Evolutionary conservation across 352 stramenopile species (phyloP), one percentile per base, ranked within the genome.

Genomic region (Ophiocytium majus): DNA sequence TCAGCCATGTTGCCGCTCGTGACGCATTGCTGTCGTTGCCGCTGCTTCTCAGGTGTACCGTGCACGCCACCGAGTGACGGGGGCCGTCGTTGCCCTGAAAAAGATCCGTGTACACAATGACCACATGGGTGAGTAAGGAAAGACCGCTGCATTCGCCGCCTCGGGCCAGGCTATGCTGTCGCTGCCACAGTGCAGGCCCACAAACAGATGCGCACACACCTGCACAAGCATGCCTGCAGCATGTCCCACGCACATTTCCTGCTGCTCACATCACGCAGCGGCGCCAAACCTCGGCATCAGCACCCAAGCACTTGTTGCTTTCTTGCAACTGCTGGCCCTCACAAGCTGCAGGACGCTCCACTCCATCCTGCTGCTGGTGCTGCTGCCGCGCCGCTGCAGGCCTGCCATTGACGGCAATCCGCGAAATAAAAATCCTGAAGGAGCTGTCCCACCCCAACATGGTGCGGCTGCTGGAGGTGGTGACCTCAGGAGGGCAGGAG

Each of bases 391-490:
- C 89, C 91, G 63, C 90, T 85, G 83, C 90, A 91, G n/a, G 97
- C 93, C 95, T 98, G 79, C 95, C 96, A 0, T 91, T 97, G 49
- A 98, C 95, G 33, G 96, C 96, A 14, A 96, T 99, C 81, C 93
- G 96, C 17, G 96, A 99, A 88, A 98, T 99, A 89, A 98, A 98
- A 91, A 98, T 99, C 75, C 90, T 99, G 0, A 98, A 98, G 89
- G 92, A 94, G 50, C 90, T 98, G 0, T 93, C 93, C 49, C 96
- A 99, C 86, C 93, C 93, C 17, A 98, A 98, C 89, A 93, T 99
- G 74, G 89, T 99, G n/a, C 90, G 93, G 43, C 92, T 99, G 81
- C 94, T 98, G 81, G 96, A 98, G 86, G 96, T 99, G 82, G 95
- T 98, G 75, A 93, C 90, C 81, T 93, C 90, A 49, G 80, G 80